Conservation (phyloP, 306 rosid species). For the Cicer yamashitae region DNA sequence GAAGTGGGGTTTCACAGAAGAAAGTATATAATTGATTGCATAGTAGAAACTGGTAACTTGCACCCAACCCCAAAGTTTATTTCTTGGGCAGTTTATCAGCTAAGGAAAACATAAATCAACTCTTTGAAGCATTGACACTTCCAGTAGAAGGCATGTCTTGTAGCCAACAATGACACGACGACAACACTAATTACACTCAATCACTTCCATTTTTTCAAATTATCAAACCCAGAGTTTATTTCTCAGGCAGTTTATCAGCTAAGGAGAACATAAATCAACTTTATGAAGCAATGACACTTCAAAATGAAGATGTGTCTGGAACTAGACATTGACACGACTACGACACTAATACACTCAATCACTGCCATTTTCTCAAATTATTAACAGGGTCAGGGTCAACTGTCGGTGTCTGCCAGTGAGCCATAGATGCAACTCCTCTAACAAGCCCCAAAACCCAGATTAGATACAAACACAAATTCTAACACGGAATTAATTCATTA, state of each 20-base stretch:
- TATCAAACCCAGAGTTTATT: background rate
- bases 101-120: background rate
- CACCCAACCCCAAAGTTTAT: background rate
- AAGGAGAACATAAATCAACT: background rate
- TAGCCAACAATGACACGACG: too few species aligned
- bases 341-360: too few species aligned
- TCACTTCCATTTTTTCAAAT: too few species aligned
- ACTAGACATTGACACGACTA: too few species aligned
- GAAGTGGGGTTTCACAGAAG: background rate
- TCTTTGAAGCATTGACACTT: too few species aligned
- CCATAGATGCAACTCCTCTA: background rate
- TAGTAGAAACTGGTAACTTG: background rate
- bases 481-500: background rate
- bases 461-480: background rate
- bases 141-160: too few species aligned
- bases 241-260: constrained; percentile 1
- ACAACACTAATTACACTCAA: too few species aligned
- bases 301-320: too few species aligned
- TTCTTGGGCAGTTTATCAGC: background rate
- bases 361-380: too few species aligned
- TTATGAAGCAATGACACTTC: too few species aligned
- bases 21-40: background rate
- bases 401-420: too few species aligned
- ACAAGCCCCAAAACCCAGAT: constrained; percentile 10
- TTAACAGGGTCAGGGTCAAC: background rate